Percentiles rank a stretch among this genome's conserved stretches.
These are phyloP conservation scores for Stevia rebaudiana DNA, from an alignment of 140 eudicot species.

Conservation along the genomic window DNA sequence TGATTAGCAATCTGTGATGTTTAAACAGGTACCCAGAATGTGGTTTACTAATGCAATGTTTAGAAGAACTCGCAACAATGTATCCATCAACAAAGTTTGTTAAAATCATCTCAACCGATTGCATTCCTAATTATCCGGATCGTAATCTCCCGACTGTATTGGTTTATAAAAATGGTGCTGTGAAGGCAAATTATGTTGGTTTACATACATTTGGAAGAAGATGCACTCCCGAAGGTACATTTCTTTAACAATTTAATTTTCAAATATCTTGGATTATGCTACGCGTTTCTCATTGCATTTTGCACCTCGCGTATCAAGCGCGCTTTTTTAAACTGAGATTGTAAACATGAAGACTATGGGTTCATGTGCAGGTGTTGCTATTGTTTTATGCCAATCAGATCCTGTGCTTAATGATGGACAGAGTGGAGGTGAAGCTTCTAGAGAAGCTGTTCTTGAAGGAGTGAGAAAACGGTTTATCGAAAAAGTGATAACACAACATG, in stretches of 20 bases:
- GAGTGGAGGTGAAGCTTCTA: constrained; percentile 57
- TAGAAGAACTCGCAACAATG: constrained; percentile 72
- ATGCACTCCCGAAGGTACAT: constrained; percentile 91
- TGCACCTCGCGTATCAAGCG: no score
- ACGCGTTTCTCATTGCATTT: no score
- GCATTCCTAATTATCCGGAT: constrained; percentile 96
- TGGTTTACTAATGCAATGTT: constrained; percentile 55
- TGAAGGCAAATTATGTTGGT: constrained; percentile 84
- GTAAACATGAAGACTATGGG: not conserved
- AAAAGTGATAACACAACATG: constrained; percentile 67
- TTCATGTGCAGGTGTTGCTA: constrained; percentile 58
- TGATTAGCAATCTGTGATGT: constrained; percentile 5
- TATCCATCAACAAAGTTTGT: constrained; percentile 92
- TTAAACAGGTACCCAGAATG: constrained; percentile 58
- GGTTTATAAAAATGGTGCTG: constrained; percentile 84
- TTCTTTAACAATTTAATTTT: not conserved
- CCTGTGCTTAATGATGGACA: constrained; percentile 88
- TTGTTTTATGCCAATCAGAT: constrained; percentile 72
- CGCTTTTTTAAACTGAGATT: no score
- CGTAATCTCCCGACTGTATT: constrained; percentile 82
- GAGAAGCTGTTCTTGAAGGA: constrained; percentile 68
- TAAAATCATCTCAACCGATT: constrained; percentile 84
- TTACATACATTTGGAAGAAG: constrained; percentile 67
- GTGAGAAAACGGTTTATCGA: constrained; percentile 76
- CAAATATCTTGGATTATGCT: no score